Percentiles rank a stretch among this genome's conserved stretches.
Conservation (phyloP, 441 rosid species). For the Erodium texanum region DNA sequence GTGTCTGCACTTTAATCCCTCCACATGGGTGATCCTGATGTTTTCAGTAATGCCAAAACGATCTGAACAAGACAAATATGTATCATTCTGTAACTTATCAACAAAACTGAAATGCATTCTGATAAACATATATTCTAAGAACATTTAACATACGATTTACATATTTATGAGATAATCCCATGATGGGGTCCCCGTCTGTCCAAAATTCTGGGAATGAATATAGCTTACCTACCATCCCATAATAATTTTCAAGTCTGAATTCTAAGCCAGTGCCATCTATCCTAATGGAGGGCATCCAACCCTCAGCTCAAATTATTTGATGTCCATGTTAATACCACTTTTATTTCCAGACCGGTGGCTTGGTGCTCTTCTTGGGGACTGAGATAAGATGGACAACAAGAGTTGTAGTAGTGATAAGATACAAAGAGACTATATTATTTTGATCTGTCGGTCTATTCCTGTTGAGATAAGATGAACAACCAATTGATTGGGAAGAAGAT, state of each 20-base stretch:
- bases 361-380: background rate
- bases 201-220: background rate
- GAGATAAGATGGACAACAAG: background rate
- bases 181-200: too few species aligned
- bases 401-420: background rate
- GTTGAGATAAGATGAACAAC: too few species aligned
- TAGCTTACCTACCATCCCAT: background rate
- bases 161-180: background rate
- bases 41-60: constrained; percentile 7
- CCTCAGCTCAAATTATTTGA: background rate
- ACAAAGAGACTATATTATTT: background rate
- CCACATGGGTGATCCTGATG: constrained; percentile 11
- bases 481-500: too few species aligned
- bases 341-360: background rate
- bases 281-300: background rate
- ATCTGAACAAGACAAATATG: constrained; percentile 4
- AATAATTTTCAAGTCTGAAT: background rate
- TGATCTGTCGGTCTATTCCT: background rate
- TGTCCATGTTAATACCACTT: background rate
- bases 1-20: constrained; percentile 1
- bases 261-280: background rate
- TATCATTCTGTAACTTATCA: background rate
- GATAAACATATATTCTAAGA: background rate
- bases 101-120: background rate
- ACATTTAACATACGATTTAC: background rate